Evolutionary conservation across 1,284 basidiomycete species (phyloP).

Genomic region (Pascua guehoae): DNA sequence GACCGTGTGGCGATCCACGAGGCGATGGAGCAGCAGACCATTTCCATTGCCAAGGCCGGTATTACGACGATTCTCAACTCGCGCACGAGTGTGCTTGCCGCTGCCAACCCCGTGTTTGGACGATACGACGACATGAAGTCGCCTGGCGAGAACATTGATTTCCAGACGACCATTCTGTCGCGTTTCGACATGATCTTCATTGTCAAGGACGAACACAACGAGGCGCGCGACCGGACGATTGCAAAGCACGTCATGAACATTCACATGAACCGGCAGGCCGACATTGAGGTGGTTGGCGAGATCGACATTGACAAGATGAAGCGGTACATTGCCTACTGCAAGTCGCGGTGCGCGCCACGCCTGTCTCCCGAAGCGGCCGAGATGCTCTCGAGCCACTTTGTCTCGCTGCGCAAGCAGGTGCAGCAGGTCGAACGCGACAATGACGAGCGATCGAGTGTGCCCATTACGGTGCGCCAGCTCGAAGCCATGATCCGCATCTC

Average conservation of each 20-base stretch:
- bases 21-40: constrained; percentile 99
- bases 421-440: constrained; percentile 96
- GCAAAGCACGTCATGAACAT: constrained; percentile 98
- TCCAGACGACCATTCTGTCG: constrained; percentile 93
- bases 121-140: constrained; percentile 96
- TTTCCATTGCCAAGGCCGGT: constrained; percentile 98
- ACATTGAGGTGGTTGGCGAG: constrained; percentile 74
- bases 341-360: constrained; percentile 95
- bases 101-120: constrained; percentile 98
- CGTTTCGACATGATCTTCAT: constrained; percentile 99
- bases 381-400: constrained; percentile 96
- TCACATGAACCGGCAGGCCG: constrained; percentile 86
- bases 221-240: constrained; percentile 88
- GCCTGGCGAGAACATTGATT: constrained; percentile 65
- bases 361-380: constrained; percentile 90
- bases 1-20: constrained; percentile 99
- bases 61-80: constrained; percentile 98
- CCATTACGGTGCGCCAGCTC: constrained; percentile 96
- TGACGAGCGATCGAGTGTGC: constrained; percentile 95
- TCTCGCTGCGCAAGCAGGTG: constrained; percentile 87
- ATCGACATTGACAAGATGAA: constrained; percentile 99
- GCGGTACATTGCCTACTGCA: constrained; percentile 93
- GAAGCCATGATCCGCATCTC: constrained; percentile 99
- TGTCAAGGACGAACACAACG: constrained; percentile 97
- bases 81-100: constrained; percentile 91